These are phyloP conservation scores for Lachancea lanzarotensis DNA, from an alignment of 805 yeast species.

Conservation along the genomic window DNA sequence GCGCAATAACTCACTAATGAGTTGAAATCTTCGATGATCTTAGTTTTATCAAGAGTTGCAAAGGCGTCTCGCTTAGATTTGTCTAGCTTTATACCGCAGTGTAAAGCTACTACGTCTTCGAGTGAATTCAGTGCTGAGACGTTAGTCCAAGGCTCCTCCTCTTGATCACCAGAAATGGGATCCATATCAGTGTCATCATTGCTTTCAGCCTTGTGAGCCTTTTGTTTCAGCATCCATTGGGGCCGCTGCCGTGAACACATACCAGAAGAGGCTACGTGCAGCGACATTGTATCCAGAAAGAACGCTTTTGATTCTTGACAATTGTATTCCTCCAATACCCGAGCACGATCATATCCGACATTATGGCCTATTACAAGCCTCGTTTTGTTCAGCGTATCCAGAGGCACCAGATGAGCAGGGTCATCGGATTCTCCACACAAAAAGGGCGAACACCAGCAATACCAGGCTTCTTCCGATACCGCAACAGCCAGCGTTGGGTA, in stretches of 20 bases:
- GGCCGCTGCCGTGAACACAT: conserved; percentile 90
- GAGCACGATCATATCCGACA: conserved; percentile 83
- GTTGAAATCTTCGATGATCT: conserved; percentile 51
- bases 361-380: conserved; percentile 83
- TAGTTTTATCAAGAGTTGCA: conserved; percentile 45
- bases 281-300: conserved; percentile 84
- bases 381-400: conserved; percentile 44
- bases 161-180: conserved; percentile 69
- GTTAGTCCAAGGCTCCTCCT: conserved; percentile 79
- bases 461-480: conserved; percentile 74
- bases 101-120: conserved; percentile 70
- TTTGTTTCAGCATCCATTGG: conserved; percentile 58
- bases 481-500: conserved; percentile 82
- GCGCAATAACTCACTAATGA: conserved; percentile 76
- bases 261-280: conserved; percentile 86
- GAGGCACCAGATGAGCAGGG: conserved; percentile 66
- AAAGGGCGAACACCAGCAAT: conserved; percentile 90
- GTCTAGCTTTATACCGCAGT: conserved; percentile 62
- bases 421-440: conserved; percentile 37
- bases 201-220: conserved; percentile 18
- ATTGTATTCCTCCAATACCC: conserved; percentile 77
- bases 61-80: conserved; percentile 66
- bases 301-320: conserved; percentile 62
- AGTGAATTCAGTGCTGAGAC: conserved; percentile 73
- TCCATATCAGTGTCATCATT: conserved; percentile 23